Conservation (phyloP, 139 green algal genomes). For the Chlorella sp. region DNA sequence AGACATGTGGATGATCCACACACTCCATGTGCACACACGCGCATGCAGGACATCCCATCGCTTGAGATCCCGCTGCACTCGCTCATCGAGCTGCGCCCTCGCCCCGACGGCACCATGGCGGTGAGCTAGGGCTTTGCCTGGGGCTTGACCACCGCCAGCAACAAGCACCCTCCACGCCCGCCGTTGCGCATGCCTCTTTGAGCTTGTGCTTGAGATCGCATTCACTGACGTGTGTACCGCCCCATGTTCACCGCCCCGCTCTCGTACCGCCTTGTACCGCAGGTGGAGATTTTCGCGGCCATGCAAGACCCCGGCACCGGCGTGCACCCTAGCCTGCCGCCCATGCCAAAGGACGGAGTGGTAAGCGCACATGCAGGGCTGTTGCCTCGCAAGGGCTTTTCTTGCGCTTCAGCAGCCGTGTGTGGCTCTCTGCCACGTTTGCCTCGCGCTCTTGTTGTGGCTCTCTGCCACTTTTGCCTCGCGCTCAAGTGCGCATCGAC, state of each 20-base stretch:
- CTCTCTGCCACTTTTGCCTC: too few species aligned
- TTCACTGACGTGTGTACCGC: not conserved
- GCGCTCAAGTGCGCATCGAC: too few species aligned
- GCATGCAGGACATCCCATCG: slow-evolving; percentile 18
- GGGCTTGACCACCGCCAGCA: not conserved
- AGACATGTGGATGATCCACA: too few species aligned
- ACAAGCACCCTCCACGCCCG: not conserved
- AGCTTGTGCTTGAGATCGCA: not conserved
- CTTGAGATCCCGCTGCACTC: slow-evolving; percentile 81
- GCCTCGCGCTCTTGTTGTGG: too few species aligned
- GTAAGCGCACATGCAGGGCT: too few species aligned
- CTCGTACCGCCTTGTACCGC: too few species aligned
- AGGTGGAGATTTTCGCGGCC: not conserved
- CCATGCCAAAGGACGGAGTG: too few species aligned
- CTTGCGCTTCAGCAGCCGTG: too few species aligned
- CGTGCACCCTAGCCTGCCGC: not conserved
- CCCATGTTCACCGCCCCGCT: too few species aligned
- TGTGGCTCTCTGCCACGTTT: too few species aligned
- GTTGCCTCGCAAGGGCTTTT: too few species aligned
- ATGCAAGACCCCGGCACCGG: not conserved
- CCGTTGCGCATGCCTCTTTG: not conserved
- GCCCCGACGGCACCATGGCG: slow-evolving; percentile 78
- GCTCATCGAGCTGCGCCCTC: slow-evolving; percentile 71
- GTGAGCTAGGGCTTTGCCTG: slow-evolving; percentile 19
- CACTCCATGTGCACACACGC: too few species aligned